Evolutionary conservation across 305 asterid genomes (phyloP), one percentile per base, ranked within the genome.

Genomic region (Fraxinus sp.): DNA sequence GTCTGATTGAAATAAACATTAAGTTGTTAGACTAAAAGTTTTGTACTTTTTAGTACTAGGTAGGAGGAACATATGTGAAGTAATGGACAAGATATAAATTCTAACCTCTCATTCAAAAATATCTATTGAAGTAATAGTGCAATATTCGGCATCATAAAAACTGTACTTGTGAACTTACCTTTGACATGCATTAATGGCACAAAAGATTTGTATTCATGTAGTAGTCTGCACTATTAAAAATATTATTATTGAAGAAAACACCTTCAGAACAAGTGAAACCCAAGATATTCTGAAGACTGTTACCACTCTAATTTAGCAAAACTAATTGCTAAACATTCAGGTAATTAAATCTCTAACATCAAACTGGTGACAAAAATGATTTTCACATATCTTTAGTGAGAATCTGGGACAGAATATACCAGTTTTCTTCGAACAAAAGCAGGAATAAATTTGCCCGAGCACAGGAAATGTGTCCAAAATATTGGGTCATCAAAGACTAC

Each of bases 271-370:
- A n/a, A 32, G 43, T 71, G 76, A 16, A 32, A 30, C 76, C 76
- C 43, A 71, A 32, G 24, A 71, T 71, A 71, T 0, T 71, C 76
- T 14, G 76, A 71, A 16, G 20, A 37, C 37, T 4, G 76, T 32
- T 71, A 71, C 76, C 76, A 71, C 76, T 32, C 13, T 71, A 32
- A 71, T 71, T 71, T 32, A 71, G 43, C 43, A 71, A 71, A 68
- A 71, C 43, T 5, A 70, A 32, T 70, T 28, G 22, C 41, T 32
- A 32, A 70, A 30, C 16, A 32, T 16, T 14, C 76, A 32, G 24
- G 14, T 71, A 13, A 68, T 4, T 16, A 71, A 71, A 71, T 71
- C 43, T 71, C n/a, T 18, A 70, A 71, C 26, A 32, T n/a, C 39
- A 71, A 71, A 30, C 41, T 14, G 36, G 43, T 32, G 18, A 68